Conservation (phyloP, 2,329 filamentous ascomycete species). For the Plenodomus biglobosus region DNA sequence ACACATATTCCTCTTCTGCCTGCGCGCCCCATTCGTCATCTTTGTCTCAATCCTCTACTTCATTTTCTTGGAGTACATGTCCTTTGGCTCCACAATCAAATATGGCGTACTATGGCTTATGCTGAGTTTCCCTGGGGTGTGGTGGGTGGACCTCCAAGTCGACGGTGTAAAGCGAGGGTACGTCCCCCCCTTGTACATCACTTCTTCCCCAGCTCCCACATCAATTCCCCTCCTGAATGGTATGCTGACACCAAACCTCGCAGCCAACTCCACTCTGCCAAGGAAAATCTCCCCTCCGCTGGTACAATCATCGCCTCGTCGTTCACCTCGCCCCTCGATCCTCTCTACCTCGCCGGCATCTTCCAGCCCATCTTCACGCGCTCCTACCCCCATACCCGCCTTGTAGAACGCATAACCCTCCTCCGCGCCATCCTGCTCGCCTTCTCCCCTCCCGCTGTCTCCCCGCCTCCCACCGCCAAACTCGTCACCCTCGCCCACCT, state of each 20-base stretch:
- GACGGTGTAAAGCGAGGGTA: constrained; percentile 92
- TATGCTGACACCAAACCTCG: constrained; percentile 2
- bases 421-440: constrained; percentile 73
- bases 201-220: neutral
- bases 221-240: neutral
- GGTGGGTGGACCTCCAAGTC: constrained; percentile 98
- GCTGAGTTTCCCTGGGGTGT: constrained; percentile 85
- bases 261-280: constrained; percentile 24
- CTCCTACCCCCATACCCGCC: constrained; percentile 72
- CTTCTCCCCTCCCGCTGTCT: constrained; percentile 59
- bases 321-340: constrained; percentile 90
- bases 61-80: constrained; percentile 77
- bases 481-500: constrained; percentile 52
- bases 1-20: constrained; percentile 72
- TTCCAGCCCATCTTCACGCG: constrained; percentile 95
- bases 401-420: constrained; percentile 76
- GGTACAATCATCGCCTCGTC: constrained; percentile 85
- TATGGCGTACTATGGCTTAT: constrained; percentile 88
- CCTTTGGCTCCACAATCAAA: constrained; percentile 67
- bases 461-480: constrained; percentile 35
- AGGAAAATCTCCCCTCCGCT: constrained; percentile 71
- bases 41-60: constrained; percentile 72
- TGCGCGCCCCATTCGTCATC: constrained; percentile 78
- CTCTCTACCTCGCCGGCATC: constrained; percentile 89
- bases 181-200: constrained; percentile 29